These are phyloP conservation scores for Boehmeria nivea DNA, from an alignment of 306 rosid genomes.

Conservation along the genomic window DNA sequence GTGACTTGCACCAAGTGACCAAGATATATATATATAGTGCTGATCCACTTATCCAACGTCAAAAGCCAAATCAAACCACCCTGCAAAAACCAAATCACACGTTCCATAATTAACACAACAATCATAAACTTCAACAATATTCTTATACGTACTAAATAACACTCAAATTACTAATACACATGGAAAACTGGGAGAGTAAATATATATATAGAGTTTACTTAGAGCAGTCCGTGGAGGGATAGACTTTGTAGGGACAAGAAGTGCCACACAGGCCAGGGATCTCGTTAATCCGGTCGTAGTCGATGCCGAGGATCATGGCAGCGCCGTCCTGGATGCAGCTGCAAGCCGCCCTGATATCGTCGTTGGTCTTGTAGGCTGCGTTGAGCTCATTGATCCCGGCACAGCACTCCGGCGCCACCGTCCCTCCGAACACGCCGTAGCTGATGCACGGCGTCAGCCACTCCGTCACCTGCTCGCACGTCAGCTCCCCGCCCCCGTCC, in stretches of 20 bases:
- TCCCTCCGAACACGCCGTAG: slow-evolving; percentile 53
- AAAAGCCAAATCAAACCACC: too few relatives aligned
- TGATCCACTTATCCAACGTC: too few relatives aligned
- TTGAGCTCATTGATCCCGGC: slow-evolving; percentile 41
- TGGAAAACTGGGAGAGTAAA: too few relatives aligned
- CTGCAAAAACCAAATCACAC: too few relatives aligned
- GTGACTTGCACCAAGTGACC: too few relatives aligned
- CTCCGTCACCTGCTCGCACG: slow-evolving; percentile 39
- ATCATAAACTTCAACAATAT: too few relatives aligned
- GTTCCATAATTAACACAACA: too few relatives aligned
- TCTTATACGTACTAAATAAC: too few relatives aligned
- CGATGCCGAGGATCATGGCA: slow-evolving; percentile 36
- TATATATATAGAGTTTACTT: slow-evolving; percentile 15
- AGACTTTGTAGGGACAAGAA: slow-evolving; percentile 48
- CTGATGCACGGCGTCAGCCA: slow-evolving; percentile 55
- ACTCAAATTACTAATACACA: too few relatives aligned
- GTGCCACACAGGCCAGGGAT: slow-evolving; percentile 36
- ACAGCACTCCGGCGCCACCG: slow-evolving; percentile 45
- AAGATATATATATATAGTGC: too few relatives aligned
- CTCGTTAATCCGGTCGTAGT: slow-evolving; percentile 33
- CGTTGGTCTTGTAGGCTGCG: slow-evolving; percentile 30
- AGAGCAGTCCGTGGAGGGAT: slow-evolving; percentile 62
- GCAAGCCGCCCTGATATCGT: slow-evolving; percentile 44
- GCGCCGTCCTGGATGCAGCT: slow-evolving; percentile 43
- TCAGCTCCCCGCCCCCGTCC: too few relatives aligned